Evolutionary conservation across 352 stramenopile genomes (phyloP), one percentile per base, ranked within the genome.

Genomic region (Phytophthora nicotianae): DNA sequence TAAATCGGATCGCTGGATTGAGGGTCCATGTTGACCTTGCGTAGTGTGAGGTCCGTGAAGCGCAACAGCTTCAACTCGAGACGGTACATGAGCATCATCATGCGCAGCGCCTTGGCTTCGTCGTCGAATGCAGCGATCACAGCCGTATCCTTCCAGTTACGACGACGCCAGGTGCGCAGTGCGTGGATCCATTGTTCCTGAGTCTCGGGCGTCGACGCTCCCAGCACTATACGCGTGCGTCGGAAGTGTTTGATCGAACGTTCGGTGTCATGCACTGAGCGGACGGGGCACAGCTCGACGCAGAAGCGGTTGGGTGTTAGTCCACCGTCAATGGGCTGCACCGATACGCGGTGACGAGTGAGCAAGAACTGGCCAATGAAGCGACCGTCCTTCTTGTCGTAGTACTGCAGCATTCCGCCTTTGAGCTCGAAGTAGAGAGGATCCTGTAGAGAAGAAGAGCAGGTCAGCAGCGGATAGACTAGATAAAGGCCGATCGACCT

Each of bases 361-460:
- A 93, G 70, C 26, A 68, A 88, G 59, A 79, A 89, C 60, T 91
- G 74, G 20, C 85, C 85, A 51, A 91, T 75, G 68, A 69, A 83
- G 49, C 86, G 77, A 40, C 85, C 85, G 61, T 78, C 74, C 60
- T 91, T 88, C 68, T 80, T 86, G 50, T 77, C 73, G 65, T 79
- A 93, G 62, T 91, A 93, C 68, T 77, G 77, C 38, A 93, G 79
- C 62, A 91, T 62, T 0, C 85, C 85, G 48, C 75, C 67, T 40
- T 83, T 75, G 49, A 93, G 75, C 58, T 89, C 79, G 60, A 93
- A 91, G 64, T 88, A 93, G 38, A 93, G 71, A 24, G 85, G 85
- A 54, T 93, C 85, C 73, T 85, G 46, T 20, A 69, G 17, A 52
- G 13, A 24, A 42, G 17, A 20, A 29, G 2, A 54, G 35, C 14